phyloP scores from a whole-genome alignment of 2,329 filamentous ascomycete species.

The Blumeriella jaapii region DNA sequence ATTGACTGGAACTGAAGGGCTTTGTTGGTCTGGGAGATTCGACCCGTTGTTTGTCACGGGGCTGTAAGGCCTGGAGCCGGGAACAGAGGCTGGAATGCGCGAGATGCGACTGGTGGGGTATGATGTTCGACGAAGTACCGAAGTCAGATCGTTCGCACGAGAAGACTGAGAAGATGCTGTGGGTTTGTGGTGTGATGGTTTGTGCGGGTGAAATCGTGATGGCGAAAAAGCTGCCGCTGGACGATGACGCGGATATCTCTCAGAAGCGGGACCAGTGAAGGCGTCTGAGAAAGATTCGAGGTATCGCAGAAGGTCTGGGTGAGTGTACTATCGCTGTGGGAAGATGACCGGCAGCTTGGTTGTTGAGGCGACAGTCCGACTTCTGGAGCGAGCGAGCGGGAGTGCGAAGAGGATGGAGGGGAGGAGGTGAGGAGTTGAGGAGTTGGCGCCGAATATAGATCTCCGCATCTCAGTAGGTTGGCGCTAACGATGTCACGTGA shows the following conservation, averaged over 20 bases:
- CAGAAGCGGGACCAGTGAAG: conserved; percentile 44
- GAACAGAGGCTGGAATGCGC: conserved; percentile 1
- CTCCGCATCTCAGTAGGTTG: background rate
- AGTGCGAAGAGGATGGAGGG: conserved; percentile 17
- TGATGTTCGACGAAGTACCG: background rate
- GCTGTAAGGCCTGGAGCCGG: conserved; percentile 3
- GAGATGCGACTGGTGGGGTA: background rate
- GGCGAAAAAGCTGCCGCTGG: conserved; percentile 24
- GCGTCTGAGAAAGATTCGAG: conserved; percentile 37
- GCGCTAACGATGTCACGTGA: too few species aligned
- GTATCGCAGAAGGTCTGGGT: conserved; percentile 27
- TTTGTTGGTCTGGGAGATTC: conserved; percentile 13
- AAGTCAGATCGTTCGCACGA: background rate
- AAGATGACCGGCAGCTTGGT: conserved; percentile 29
- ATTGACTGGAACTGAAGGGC: conserved; percentile 16
- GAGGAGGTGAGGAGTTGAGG: conserved; percentile 6
- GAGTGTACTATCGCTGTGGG: conserved; percentile 24
- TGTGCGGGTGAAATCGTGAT: conserved; percentile 5
- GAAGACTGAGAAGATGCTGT: background rate
- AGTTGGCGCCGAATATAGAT: conserved; percentile 1
- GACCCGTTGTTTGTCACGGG: conserved; percentile 10
- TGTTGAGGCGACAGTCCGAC: conserved; percentile 26
- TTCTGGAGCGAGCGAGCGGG: conserved; percentile 25
- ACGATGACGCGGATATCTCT: conserved; percentile 28
- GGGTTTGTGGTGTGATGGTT: background rate